Evolutionary conservation across 148 eudicot genomes (phyloP).

Genomic region (Cornus florida): DNA sequence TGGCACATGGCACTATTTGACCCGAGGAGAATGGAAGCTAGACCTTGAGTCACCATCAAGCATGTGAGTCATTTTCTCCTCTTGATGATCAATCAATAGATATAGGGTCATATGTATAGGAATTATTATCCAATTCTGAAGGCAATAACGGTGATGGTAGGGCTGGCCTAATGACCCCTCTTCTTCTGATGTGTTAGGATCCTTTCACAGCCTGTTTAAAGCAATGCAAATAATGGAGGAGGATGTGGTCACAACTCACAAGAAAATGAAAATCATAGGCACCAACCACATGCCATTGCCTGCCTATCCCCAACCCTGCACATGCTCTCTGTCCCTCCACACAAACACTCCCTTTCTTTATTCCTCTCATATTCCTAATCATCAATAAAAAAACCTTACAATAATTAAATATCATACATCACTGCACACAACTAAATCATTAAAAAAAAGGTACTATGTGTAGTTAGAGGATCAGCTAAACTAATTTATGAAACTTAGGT

Average conservation of each 20-base stretch:
- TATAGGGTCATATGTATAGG: neutral
- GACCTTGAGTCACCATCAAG: no score
- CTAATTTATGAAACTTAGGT: neutral
- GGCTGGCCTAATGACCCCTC: neutral
- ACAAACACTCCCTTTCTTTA: neutral
- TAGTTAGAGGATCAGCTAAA: slow-evolving; percentile 18
- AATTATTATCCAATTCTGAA: neutral
- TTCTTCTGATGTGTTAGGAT: neutral
- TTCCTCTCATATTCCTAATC: neutral
- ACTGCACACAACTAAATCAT: slow-evolving; percentile 1
- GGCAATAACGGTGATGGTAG: neutral
- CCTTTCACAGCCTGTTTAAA: slow-evolving; percentile 5
- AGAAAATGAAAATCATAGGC: slow-evolving; percentile 10
- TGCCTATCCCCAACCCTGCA: slow-evolving; percentile 19
- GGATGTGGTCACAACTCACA: slow-evolving; percentile 21
- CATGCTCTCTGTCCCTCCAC: slow-evolving; percentile 29
- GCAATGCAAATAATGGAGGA: slow-evolving; percentile 19
- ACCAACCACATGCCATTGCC: slow-evolving; percentile 27
- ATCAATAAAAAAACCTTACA: slow-evolving; percentile 4
- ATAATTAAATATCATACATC: neutral
- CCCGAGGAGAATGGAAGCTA: no score
- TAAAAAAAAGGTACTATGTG: slow-evolving; percentile 7
- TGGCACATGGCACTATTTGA: no score
- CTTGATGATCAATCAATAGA: neutral
- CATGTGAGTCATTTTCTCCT: no score